Base-by-base conservation (phyloP, 2,329 filamentous ascomycete species). In the Fusarium graminum region DNA sequence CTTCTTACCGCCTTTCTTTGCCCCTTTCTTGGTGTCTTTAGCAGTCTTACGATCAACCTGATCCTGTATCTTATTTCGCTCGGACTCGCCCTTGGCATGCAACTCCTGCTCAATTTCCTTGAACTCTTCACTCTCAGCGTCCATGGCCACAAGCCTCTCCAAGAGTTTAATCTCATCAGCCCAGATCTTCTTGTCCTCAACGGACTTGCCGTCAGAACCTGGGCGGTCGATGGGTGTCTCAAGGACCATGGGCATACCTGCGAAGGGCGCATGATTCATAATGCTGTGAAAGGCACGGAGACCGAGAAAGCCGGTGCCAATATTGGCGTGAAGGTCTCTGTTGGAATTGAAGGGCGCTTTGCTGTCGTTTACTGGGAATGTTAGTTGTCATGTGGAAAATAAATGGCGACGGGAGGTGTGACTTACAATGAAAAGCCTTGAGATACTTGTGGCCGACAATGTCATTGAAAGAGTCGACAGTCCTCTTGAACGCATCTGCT, bases 91-190 rank as follows among this genome's bases (percentile, higher is more conserved):
- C 73, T 86, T 82, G 36, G 85, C 87, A 58, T 90, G 85, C 68
- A 98, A 76, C 47, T 87, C 83, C 57, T 78, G 76, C 67, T 93
- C 92, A 51, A 92, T 78, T 13, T 81, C 77, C 68, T 78, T 81
- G 75, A 97, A 97, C 71, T 92, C 89, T 10, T 89, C 83, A n/a
- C 86, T 83, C 34, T 93, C 90, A 0, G 87, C 76, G 75, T 97
- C 91, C 87, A 94, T 92, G 9, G 90, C 94, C 39, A 97, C 90
- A 49, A 99, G 82, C 43, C 88, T 88, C 79, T 99, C 95, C 7
- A 99, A 85, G 66, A 98, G 82, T 81, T 97, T 97, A 79, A 99
- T 98, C 80, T 99, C 95, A 43, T 89, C 85, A 1, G 94, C 93
- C 94, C 94, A 98, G 16, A 97, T 85, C 52, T 86, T 82, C 77